Conservation (phyloP, 169 alveolate genomes). For the Plasmodium cynomolgi region DNA sequence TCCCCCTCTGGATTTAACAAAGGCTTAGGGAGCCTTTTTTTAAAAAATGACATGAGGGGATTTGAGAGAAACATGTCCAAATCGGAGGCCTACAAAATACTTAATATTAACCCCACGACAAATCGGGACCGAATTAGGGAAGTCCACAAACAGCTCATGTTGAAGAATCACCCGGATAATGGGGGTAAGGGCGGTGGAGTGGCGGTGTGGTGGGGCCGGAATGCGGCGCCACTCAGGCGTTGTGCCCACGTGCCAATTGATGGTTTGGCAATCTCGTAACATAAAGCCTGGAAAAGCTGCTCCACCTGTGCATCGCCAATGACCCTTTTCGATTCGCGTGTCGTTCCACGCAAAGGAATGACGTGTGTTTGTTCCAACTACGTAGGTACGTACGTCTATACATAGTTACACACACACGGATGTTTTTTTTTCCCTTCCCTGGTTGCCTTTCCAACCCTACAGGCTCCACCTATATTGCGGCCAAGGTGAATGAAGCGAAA, state of each 20-base stretch:
- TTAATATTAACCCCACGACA: conserved; percentile 85
- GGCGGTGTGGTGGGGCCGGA: too few species aligned
- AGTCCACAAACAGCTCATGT: conserved; percentile 89
- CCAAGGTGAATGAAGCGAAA: conserved; percentile 93
- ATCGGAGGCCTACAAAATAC: conserved; percentile 82
- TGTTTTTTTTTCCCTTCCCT: neutral
- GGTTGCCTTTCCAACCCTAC: neutral
- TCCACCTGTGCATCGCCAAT: neutral
- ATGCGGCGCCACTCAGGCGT: neutral
- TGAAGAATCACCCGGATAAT: conserved; percentile 91
- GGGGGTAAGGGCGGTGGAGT: conserved; percentile 82
- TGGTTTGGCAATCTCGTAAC: neutral
- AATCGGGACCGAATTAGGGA: conserved; percentile 86
- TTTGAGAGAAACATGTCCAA: conserved; percentile 83
- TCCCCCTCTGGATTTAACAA: conserved; percentile 34
- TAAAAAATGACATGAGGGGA: conserved; percentile 77
- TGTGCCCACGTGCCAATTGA: neutral
- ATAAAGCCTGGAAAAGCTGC: neutral
- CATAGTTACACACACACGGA: neutral
- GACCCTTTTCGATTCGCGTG: neutral
- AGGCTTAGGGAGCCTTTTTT: conserved; percentile 35
- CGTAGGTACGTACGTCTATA: neutral
- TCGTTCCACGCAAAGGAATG: neutral
- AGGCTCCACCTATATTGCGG: conserved; percentile 91
- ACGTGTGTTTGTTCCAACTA: neutral